These are phyloP conservation scores for Pleodorina starrii DNA, from an alignment of 139 green algal species.

Conservation along the genomic window DNA sequence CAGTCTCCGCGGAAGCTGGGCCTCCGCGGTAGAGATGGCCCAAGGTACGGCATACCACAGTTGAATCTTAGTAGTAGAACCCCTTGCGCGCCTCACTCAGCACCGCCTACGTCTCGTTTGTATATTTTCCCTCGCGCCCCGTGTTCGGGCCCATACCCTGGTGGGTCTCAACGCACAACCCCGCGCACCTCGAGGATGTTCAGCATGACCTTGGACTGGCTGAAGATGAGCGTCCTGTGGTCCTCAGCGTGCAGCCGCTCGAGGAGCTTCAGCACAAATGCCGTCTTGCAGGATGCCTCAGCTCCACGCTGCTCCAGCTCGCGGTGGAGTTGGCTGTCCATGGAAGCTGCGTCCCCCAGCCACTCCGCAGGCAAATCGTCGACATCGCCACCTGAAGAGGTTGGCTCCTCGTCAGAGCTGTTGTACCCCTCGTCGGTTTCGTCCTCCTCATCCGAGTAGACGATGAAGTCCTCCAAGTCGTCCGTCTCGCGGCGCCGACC, in stretches of 20 bases:
- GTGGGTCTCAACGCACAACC: too few relatives aligned
- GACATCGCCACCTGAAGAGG: background rate
- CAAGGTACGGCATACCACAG: too few relatives aligned
- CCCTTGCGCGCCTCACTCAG: too few relatives aligned
- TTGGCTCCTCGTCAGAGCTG: background rate
- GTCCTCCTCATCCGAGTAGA: constrained; percentile 60
- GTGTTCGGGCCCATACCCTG: too few relatives aligned
- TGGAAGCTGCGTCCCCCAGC: constrained; percentile 13
- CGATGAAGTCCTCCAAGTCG: constrained; percentile 73
- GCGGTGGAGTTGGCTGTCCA: constrained; percentile 55
- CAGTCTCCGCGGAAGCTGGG: too few relatives aligned
- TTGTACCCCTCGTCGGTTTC: constrained; percentile 36
- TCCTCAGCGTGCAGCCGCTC: constrained; percentile 76
- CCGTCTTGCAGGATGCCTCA: constrained; percentile 86
- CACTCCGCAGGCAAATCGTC: background rate
- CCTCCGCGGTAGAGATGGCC: too few relatives aligned
- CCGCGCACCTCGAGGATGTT: constrained; percentile 86
- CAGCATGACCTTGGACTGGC: constrained; percentile 88
- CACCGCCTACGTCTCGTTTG: too few relatives aligned
- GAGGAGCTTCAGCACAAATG: constrained; percentile 86
- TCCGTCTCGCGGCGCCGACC: constrained; percentile 37
- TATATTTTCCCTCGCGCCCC: too few relatives aligned
- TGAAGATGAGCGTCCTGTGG: constrained; percentile 95
- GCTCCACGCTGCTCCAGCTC: constrained; percentile 55
- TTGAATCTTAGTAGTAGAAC: too few relatives aligned